These are phyloP conservation scores for Leishmania tarentolae DNA, from an alignment of 208 protist genomes.

Conservation along the genomic window DNA sequence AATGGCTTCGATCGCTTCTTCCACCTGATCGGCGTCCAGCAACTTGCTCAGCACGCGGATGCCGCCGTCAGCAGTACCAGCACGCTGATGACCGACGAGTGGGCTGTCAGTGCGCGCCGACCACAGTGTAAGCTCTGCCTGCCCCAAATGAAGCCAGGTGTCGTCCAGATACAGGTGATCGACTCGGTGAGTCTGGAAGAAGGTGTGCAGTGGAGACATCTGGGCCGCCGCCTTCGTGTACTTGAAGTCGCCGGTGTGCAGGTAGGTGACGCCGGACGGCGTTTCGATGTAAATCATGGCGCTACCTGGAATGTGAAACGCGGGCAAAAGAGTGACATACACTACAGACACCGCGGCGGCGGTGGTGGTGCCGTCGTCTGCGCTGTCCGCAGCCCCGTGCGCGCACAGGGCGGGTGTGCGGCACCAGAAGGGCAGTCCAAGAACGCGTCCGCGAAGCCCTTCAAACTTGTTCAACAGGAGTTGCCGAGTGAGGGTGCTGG, in stretches of 20 bases:
- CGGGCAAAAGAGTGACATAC: constrained; percentile 54
- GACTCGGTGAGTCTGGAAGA: constrained; percentile 57
- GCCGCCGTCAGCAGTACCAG: constrained; percentile 15
- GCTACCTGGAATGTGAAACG: constrained; percentile 81
- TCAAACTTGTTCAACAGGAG: constrained; percentile 62
- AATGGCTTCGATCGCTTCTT: constrained; percentile 74
- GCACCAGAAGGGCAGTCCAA: constrained; percentile 42
- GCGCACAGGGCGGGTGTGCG: constrained; percentile 29
- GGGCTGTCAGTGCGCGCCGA: not conserved
- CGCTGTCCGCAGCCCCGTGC: not conserved
- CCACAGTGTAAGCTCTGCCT: constrained; percentile 18
- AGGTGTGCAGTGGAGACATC: constrained; percentile 36
- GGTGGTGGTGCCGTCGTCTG: not conserved
- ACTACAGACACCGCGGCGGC: constrained; percentile 8
- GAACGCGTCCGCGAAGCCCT: constrained; percentile 25
- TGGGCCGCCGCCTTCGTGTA: constrained; percentile 31
- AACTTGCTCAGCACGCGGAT: constrained; percentile 59
- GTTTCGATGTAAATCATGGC: constrained; percentile 79
- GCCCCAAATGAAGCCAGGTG: constrained; percentile 81
- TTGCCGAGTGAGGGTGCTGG: constrained; percentile 50
- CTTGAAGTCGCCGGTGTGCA: constrained; percentile 89
- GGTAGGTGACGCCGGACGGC: constrained; percentile 47
- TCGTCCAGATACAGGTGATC: constrained; percentile 88
- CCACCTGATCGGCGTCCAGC: constrained; percentile 56
- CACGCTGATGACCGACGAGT: not conserved